These are phyloP conservation scores for Podospora conica DNA, from an alignment of 495 filamentous ascomycete species.

Conservation along the genomic window DNA sequence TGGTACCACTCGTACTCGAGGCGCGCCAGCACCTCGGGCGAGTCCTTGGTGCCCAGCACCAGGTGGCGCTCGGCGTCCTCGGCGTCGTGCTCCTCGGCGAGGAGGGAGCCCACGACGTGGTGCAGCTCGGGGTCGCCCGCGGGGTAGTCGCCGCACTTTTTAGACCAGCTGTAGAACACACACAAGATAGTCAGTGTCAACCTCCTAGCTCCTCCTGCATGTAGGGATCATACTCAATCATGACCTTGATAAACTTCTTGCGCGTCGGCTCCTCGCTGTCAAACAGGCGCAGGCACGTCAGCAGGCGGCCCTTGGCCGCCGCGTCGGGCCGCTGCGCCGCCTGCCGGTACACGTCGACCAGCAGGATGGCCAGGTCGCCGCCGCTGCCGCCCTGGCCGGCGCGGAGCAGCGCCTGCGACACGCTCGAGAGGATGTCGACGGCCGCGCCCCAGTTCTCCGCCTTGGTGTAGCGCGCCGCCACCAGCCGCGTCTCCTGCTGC, in stretches of 20 bases:
- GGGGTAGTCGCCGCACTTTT: constrained; percentile 76
- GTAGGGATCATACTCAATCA: constrained; percentile 61
- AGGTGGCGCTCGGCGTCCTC: constrained; percentile 94
- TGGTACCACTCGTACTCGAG: constrained; percentile 94
- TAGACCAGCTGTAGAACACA: constrained; percentile 60
- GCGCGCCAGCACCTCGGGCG: constrained; percentile 66
- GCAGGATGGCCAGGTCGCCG: constrained; percentile 78
- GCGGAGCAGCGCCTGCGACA: constrained; percentile 75
- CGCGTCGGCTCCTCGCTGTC: constrained; percentile 76
- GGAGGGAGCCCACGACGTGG: constrained; percentile 82
- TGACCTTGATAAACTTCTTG: constrained; percentile 85
- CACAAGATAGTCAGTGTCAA: constrained; percentile 1
- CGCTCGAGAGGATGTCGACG: constrained; percentile 76
- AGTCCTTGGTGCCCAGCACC: constrained; percentile 82
- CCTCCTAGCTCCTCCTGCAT: not conserved
- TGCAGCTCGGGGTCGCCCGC: constrained; percentile 93
- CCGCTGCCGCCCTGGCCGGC: constrained; percentile 89
- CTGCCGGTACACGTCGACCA: constrained; percentile 84
- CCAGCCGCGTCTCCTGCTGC: constrained; percentile 91
- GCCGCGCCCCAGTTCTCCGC: constrained; percentile 73
- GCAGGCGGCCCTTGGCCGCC: constrained; percentile 51
- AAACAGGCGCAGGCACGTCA: constrained; percentile 68
- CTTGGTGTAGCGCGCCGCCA: constrained; percentile 88
- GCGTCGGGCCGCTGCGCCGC: constrained; percentile 67
- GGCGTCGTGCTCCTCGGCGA: constrained; percentile 80